Conservation (phyloP, 1,284 basidiomycete genomes). For the Pterulicium gracile region DNA sequence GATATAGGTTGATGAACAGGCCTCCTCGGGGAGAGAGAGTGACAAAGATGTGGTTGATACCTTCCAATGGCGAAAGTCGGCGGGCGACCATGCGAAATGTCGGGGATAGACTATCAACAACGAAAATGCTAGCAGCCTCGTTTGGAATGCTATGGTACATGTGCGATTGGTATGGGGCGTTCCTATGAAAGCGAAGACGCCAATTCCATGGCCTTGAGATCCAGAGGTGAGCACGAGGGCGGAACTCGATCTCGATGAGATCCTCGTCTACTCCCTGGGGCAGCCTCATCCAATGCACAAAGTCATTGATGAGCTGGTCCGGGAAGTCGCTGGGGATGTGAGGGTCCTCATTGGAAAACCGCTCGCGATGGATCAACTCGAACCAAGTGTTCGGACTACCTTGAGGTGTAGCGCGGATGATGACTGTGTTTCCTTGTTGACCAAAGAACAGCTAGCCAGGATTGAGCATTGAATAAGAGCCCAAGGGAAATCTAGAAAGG, state of each 20-base stretch:
- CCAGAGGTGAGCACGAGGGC: not conserved
- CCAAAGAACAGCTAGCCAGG: slow-evolving; percentile 20
- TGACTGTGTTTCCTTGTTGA: slow-evolving; percentile 15
- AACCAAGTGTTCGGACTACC: slow-evolving; percentile 11
- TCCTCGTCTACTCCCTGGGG: not conserved
- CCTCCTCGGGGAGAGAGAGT: too few species aligned
- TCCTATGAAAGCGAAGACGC: not conserved
- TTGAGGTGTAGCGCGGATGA: slow-evolving; percentile 20
- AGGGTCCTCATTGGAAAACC: slow-evolving; percentile 11
- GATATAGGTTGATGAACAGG: too few species aligned
- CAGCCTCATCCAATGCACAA: slow-evolving; percentile 25
- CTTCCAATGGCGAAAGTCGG: too few species aligned
- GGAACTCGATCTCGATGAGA: not conserved
- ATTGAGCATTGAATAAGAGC: not conserved
- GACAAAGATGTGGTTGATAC: too few species aligned
- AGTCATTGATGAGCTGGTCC: slow-evolving; percentile 17
- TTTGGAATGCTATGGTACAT: not conserved
- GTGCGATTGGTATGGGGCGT: not conserved
- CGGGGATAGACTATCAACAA: slow-evolving; percentile 21
- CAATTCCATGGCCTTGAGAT: not conserved
- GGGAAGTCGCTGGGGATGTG: slow-evolving; percentile 27
- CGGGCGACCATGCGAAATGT: slow-evolving; percentile 21
- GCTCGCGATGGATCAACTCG: slow-evolving; percentile 25
- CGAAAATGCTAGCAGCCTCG: slow-evolving; percentile 1
- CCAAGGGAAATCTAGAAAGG: not conserved